Evolutionary conservation across 2,329 filamentous ascomycete genomes (phyloP).

Genomic region (Penicillium sumatraense): DNA sequence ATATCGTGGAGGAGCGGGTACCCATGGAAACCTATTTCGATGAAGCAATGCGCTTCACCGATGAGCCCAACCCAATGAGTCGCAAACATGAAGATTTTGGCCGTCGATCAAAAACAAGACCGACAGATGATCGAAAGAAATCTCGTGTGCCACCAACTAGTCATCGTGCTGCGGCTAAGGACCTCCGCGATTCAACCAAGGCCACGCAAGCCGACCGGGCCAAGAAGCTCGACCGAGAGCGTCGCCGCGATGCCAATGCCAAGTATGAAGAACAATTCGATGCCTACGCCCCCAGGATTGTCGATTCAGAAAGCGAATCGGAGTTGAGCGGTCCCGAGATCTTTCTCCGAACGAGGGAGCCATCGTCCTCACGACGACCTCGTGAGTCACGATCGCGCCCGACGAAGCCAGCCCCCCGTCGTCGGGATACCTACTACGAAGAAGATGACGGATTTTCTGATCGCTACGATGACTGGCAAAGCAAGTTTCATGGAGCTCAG

Average conservation of each 20-base stretch:
- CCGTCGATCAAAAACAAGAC: slow-evolving; percentile 37
- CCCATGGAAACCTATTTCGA: slow-evolving; percentile 45
- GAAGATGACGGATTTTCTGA: slow-evolving; percentile 33
- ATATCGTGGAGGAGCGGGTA: slow-evolving; percentile 49
- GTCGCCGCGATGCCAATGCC: slow-evolving; percentile 44
- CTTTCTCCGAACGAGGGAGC: slow-evolving; percentile 25
- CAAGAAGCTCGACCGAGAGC: slow-evolving; percentile 49
- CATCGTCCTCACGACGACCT: slow-evolving; percentile 25
- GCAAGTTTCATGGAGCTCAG: slow-evolving; percentile 26
- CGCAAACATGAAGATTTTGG: slow-evolving; percentile 47
- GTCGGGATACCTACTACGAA: slow-evolving; percentile 30
- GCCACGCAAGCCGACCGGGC: slow-evolving; percentile 38
- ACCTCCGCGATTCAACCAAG: slow-evolving; percentile 38
- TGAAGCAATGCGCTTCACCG: slow-evolving; percentile 41
- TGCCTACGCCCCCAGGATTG: slow-evolving; percentile 26
- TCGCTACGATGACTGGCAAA: slow-evolving; percentile 31
- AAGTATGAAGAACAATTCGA: slow-evolving; percentile 40
- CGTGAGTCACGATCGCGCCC: slow-evolving; percentile 26
- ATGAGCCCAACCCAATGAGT: slow-evolving; percentile 42
- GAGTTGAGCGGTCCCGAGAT: slow-evolving; percentile 35
- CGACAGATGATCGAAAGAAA: slow-evolving; percentile 43
- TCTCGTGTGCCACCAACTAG: slow-evolving; percentile 31
- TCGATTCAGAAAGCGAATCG: slow-evolving; percentile 37
- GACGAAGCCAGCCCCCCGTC: slow-evolving; percentile 27
- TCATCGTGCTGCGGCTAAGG: slow-evolving; percentile 34